phyloP scores from a whole-genome alignment of 2,329 filamentous ascomycete genomes.

The Verticillium isaacii region DNA sequence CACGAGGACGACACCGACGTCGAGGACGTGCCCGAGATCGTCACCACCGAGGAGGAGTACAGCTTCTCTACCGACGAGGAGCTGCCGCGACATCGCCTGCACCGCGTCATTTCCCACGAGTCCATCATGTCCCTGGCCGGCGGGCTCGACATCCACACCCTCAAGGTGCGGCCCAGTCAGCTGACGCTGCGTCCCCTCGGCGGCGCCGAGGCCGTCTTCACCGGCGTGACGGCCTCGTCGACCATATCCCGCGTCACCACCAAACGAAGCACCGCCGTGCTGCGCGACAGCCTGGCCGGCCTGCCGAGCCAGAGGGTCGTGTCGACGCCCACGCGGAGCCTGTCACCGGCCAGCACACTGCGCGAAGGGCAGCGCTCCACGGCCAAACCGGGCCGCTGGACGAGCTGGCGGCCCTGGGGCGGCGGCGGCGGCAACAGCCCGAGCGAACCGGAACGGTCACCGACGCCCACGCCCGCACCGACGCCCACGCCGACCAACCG shows the following conservation, averaged over 20 bases:
- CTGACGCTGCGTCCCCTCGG: constrained; percentile 55
- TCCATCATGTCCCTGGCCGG: constrained; percentile 83
- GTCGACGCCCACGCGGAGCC: constrained; percentile 21
- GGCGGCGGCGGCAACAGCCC: constrained; percentile 13
- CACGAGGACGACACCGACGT: constrained; percentile 24
- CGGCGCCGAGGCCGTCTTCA: constrained; percentile 50
- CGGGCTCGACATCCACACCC: constrained; percentile 84
- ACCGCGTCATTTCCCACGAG: constrained; percentile 73
- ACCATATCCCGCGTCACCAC: constrained; percentile 43
- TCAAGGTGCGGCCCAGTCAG: constrained; percentile 71
- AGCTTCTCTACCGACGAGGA: constrained; percentile 26
- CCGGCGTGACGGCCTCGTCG: constrained; percentile 54
- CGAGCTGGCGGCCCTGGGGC: constrained; percentile 46
- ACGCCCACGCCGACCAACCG: constrained; percentile 14
- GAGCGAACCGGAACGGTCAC: constrained; percentile 5
- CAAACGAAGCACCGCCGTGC: constrained; percentile 47
- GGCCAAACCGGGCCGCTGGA: constrained; percentile 35
- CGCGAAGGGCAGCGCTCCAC: constrained; percentile 13
- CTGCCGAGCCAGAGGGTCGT: constrained; percentile 26
- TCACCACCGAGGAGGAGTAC: constrained; percentile 18
- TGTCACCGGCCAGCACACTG: constrained; percentile 21
- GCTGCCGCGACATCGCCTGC: constrained; percentile 43
- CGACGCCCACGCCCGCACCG: constrained; percentile 3
- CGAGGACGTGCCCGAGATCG: constrained; percentile 23
- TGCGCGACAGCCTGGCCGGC: constrained; percentile 51